A percentile compares a stretch with the other conserved stretches of the same genome.
Conservation (phyloP, 129 eudicot genomes). For the Flaveria sonorensis region DNA sequence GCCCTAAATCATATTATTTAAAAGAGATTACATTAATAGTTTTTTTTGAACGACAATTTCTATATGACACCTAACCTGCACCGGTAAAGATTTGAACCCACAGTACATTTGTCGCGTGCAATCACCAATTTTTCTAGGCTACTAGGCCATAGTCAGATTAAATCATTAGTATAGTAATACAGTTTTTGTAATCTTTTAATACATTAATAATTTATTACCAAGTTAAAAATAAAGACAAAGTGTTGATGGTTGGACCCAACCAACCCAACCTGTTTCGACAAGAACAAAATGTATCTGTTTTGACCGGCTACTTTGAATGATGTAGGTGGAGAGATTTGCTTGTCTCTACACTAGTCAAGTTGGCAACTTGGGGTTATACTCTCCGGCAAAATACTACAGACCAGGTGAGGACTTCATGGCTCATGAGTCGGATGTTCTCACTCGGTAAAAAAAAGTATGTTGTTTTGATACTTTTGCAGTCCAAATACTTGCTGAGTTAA, state of each 20-base stretch:
- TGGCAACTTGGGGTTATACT: slow-evolving; percentile 66
- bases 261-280: background rate
- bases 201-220: background rate
- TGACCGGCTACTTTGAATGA: background rate
- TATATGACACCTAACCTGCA: too few relatives aligned
- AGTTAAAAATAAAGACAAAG: background rate
- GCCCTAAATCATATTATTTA: background rate
- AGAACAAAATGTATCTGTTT: background rate
- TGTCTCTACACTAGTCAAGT: slow-evolving; percentile 91
- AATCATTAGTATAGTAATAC: background rate
- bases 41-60: too few relatives aligned
- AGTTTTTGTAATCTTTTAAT: background rate
- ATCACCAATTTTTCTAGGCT: too few relatives aligned
- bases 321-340: slow-evolving; percentile 96
- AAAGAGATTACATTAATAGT: background rate
- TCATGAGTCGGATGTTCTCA: slow-evolving; percentile 73
- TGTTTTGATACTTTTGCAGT: background rate
- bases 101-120: too few relatives aligned
- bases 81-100: too few relatives aligned
- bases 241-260: background rate
- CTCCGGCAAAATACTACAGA: slow-evolving; percentile 93
- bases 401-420: slow-evolving; percentile 93
- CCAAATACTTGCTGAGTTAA: slow-evolving; percentile 24
- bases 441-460: background rate
- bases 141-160: too few relatives aligned